Percentiles rank a stretch among this genome's conserved stretches.
Conservation (phyloP, 345 rosid species). For the Xanthoceras sorbifolium region DNA sequence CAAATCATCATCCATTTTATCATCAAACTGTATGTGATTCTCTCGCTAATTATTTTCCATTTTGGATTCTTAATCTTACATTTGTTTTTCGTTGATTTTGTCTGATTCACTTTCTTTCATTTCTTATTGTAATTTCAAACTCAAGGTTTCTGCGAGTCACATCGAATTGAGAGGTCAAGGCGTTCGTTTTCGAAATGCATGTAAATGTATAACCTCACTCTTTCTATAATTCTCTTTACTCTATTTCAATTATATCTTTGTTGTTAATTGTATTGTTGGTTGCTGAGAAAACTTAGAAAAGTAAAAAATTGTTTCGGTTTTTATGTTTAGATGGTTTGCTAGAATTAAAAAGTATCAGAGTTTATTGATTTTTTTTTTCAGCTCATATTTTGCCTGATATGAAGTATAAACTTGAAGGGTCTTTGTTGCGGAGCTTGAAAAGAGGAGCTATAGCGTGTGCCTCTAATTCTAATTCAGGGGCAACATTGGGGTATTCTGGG, state of each 20-base stretch:
- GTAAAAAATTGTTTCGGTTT: background rate
- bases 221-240: background rate
- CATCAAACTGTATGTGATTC: constrained; percentile 39
- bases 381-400: background rate
- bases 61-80: background rate
- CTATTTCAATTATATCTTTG: background rate
- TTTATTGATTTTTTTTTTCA: background rate
- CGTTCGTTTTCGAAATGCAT: constrained; percentile 16
- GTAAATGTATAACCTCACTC: constrained; percentile 32
- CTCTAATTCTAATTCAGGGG: constrained; percentile 35
- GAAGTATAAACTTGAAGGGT: background rate
- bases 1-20: constrained; percentile 20
- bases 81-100: background rate
- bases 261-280: background rate
- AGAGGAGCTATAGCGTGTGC: constrained; percentile 33
- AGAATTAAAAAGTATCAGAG: background rate
- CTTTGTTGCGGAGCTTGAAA: constrained; percentile 21
- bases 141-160: constrained; percentile 37
- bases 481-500: constrained; percentile 18
- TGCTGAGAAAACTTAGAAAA: constrained; percentile 2
- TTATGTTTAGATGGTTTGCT: background rate
- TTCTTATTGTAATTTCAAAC: constrained; percentile 24
- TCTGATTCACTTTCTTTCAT: background rate
- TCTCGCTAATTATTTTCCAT: background rate
- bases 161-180: constrained; percentile 24